These are phyloP conservation scores for Diaporthe citrichinensis DNA, from an alignment of 2,329 filamentous ascomycete species.

Conservation along the genomic window DNA sequence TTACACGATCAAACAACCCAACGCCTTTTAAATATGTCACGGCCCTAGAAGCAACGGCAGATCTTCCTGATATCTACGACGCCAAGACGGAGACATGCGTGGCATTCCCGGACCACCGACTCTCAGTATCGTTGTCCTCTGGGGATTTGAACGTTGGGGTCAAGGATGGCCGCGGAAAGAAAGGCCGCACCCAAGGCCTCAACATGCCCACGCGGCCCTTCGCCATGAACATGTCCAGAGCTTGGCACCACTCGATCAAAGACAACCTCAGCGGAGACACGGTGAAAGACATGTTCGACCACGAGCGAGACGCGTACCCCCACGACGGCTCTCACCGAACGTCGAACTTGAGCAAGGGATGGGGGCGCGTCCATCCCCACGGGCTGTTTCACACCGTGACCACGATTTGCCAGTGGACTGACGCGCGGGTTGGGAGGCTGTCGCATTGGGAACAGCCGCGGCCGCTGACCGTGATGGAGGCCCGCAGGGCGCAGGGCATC, in stretches of 20 bases:
- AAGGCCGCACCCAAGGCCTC: constrained; percentile 62
- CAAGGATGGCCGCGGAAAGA: neutral
- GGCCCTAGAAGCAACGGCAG: constrained; percentile 66
- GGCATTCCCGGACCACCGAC: constrained; percentile 76
- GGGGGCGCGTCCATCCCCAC: constrained; percentile 65
- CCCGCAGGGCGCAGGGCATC: constrained; percentile 77
- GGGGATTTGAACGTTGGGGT: neutral
- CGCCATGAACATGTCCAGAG: constrained; percentile 65
- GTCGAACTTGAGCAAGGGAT: constrained; percentile 58
- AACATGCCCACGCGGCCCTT: constrained; percentile 72
- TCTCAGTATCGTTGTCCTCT: constrained; percentile 57
- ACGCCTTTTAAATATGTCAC: constrained; percentile 74
- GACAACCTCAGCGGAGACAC: constrained; percentile 10
- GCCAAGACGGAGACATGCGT: constrained; percentile 73
- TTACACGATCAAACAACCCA: constrained; percentile 61
- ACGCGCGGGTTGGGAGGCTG: constrained; percentile 62
- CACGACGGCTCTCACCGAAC: constrained; percentile 59
- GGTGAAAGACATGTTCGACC: constrained; percentile 53
- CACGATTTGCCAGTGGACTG: constrained; percentile 64
- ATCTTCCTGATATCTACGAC: constrained; percentile 76
- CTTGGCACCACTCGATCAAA: constrained; percentile 52
- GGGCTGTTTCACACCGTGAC: constrained; percentile 74
- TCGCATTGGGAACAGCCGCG: constrained; percentile 79
- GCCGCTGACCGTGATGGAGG: constrained; percentile 75
- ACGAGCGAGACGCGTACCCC: constrained; percentile 59